Base-by-base conservation (phyloP, 179 eudicot genomes). In the Dionaea muscipula region DNA sequence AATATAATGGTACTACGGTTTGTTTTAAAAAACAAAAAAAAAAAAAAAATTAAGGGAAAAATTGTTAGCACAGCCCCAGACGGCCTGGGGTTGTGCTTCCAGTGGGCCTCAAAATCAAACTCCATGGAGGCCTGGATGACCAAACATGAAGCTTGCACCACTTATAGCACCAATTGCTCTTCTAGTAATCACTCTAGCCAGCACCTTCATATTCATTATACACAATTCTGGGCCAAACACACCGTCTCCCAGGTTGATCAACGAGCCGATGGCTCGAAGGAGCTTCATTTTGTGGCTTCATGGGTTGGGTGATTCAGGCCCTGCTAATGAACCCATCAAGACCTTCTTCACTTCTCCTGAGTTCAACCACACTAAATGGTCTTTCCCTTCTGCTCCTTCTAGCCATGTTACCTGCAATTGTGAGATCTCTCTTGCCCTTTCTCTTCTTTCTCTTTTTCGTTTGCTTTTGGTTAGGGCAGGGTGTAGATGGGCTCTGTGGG, bases 251-350 rank as follows among this genome's bases (percentile, higher is more conserved):
- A n/a, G n/a, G n/a, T n/a, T n/a, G 20, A 7, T 7, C 47, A n/a
- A n/a, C 2, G 21, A 58, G 11, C 56, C 56, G 21, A 75, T 72
- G 82, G 75, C 82, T 31, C 71, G 58, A 27, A 51, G 91, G 43
- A 87, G 89, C 68, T 91, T 82, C 63, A 43, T 87, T 2, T 51
- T 91, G 21, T 91, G 98, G 96, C 86, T 91, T 21, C 98, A 91
- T 46, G 98, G 98, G 53, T 69, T 84, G 68, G 98, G 98, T 55
- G 94, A 91, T 58, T 84, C 98, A 3, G 98, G 98, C 24, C 94
- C 96, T 1, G 89, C 89, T 7, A 91, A 88, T 46, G 93, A 91
- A 63, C 94, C 96, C 65, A 84, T 87, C 67, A 82, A 82, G 59
- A 44, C 74, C 44, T 56, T 84, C 11, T 91, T 91, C 81, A 73